A percentile compares a stretch with the other conserved stretches of the same genome.
phyloP scores from a whole-genome alignment of 441 rosid species.

The Populus hybrid region DNA sequence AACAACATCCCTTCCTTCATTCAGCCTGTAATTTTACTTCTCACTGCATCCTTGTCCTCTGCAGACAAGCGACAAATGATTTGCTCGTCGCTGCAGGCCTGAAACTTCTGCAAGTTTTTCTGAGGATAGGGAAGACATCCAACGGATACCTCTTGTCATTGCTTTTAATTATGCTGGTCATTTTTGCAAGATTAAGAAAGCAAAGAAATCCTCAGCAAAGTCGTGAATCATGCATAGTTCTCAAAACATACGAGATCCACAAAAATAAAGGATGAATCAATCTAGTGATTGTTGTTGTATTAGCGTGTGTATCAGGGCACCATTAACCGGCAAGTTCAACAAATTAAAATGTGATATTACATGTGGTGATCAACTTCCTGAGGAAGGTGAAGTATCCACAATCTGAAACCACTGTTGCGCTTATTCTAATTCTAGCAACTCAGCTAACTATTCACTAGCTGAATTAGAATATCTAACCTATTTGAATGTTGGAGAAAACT shows the following conservation, averaged over 20 bases:
- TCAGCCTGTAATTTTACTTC: not conserved
- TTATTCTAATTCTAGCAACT: constrained; percentile 19
- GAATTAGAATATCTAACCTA: constrained; percentile 14
- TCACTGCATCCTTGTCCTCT: not conserved
- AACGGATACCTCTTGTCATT: not conserved
- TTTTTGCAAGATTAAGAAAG: not conserved
- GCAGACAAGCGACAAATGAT: not conserved
- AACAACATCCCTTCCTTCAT: too few species aligned
- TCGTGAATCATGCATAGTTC: not conserved
- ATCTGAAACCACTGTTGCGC: not conserved
- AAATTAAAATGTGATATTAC: not conserved
- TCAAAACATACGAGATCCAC: not conserved
- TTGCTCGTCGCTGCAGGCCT: not conserved
- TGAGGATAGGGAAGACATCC: not conserved
- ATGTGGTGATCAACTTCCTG: not conserved
- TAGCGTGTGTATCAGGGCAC: not conserved
- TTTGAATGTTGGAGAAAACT: constrained; percentile 5
- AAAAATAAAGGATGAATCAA: not conserved
- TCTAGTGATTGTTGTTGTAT: not conserved
- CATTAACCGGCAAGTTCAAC: not conserved
- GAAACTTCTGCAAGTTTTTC: not conserved
- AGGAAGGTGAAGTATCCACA: not conserved
- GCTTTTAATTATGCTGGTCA: not conserved
- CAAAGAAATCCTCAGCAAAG: not conserved
- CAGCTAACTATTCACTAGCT: constrained; percentile 14